Conservation (phyloP, 1,139 yeast species). For the Saccharomyces pastorianus region DNA sequence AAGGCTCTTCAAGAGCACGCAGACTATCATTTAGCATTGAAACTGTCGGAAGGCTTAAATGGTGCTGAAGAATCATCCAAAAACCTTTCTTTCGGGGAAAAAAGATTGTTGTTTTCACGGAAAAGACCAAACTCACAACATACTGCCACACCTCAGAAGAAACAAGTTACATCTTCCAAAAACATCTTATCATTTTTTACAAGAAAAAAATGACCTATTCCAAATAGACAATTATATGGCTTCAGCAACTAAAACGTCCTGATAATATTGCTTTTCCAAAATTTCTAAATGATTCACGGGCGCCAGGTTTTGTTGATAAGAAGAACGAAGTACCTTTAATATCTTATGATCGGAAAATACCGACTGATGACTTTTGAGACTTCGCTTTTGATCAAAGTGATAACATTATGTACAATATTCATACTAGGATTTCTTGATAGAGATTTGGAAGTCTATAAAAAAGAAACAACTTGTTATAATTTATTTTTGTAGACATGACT, state of each 20-base stretch:
- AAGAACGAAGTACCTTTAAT: too few species aligned
- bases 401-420: too few species aligned
- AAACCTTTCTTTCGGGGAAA: conserved; percentile 25
- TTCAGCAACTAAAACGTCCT: neutral
- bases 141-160: neutral
- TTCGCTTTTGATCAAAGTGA: too few species aligned
- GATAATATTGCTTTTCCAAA: neutral
- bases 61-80: conserved; percentile 22
- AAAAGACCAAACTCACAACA: neutral
- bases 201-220: neutral
- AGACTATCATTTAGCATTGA: conserved; percentile 28
- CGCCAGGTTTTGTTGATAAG: too few species aligned
- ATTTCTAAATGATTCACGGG: neutral
- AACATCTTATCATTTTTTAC: conserved; percentile 3
- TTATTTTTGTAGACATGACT: too few species aligned
- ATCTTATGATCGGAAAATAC: too few species aligned
- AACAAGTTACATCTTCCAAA: neutral
- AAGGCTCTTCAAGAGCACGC: conserved; percentile 24
- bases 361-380: too few species aligned
- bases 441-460: too few species aligned
- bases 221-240: neutral
- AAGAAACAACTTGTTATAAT: neutral
- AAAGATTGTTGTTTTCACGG: conserved; percentile 18
- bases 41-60: conserved; percentile 28
- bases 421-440: too few species aligned